phyloP scores from a whole-genome alignment of 169 alveolate genomes.

The Cryptosporidium canis region DNA sequence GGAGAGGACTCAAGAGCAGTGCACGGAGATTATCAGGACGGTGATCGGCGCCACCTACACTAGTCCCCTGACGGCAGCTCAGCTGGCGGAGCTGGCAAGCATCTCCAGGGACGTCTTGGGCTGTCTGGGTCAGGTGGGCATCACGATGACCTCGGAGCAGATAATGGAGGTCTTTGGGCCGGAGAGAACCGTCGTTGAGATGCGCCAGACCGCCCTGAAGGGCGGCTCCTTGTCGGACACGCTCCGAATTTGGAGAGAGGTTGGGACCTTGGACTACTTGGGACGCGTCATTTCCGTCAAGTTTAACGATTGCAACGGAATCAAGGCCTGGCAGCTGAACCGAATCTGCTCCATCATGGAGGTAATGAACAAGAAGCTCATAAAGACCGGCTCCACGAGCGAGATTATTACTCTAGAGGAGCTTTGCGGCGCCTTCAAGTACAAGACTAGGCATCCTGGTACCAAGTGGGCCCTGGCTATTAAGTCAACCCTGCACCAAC shows the following conservation, averaged over 20 bases:
- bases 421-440: conserved; percentile 67
- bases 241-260: conserved; percentile 39
- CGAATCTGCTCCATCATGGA: conserved; percentile 64
- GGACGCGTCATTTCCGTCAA: conserved; percentile 31
- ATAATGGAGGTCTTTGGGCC: conserved; percentile 51
- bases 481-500: conserved; percentile 28
- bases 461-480: conserved; percentile 40
- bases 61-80: neutral
- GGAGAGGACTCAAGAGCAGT: conserved; percentile 41
- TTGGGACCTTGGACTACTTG: conserved; percentile 46
- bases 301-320: conserved; percentile 55
- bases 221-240: conserved; percentile 22
- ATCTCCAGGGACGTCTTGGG: conserved; percentile 17
- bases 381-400: conserved; percentile 7
- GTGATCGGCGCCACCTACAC: conserved; percentile 23
- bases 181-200: conserved; percentile 14
- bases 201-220: conserved; percentile 26
- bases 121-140: neutral
- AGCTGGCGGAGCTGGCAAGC: neutral
- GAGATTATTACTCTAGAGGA: conserved; percentile 47
- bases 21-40: conserved; percentile 16
- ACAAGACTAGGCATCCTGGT: conserved; percentile 18
- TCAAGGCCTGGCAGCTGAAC: conserved; percentile 34
- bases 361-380: conserved; percentile 41
- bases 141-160: neutral